Conservation (phyloP, 164 flowering plant species). For the Amborella trichopoda region DNA sequence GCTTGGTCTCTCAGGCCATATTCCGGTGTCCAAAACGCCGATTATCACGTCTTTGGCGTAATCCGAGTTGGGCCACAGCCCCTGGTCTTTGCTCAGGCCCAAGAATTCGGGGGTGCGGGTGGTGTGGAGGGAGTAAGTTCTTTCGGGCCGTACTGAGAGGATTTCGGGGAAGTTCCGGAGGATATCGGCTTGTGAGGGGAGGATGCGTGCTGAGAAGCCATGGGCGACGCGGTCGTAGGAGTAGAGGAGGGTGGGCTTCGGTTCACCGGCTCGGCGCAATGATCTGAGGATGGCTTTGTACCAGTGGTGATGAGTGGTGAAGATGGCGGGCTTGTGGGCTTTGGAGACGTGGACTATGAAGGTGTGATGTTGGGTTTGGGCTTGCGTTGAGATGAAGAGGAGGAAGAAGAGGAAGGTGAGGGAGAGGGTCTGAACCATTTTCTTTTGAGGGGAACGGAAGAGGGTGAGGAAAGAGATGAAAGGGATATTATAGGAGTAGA, state of each 20-base stretch:
- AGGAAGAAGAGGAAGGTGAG: slow-evolving; percentile 1
- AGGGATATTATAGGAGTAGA: too few relatives aligned
- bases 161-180: slow-evolving; percentile 38
- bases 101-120: slow-evolving; percentile 69
- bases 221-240: slow-evolving; percentile 35
- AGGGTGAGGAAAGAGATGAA: too few relatives aligned
- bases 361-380: background rate
- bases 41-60: slow-evolving; percentile 61
- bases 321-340: slow-evolving; percentile 11
- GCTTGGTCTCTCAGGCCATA: slow-evolving; percentile 72
- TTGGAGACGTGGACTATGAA: slow-evolving; percentile 20
- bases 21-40: slow-evolving; percentile 80
- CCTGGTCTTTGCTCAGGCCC: slow-evolving; percentile 34
- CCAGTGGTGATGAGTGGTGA: slow-evolving; percentile 14
- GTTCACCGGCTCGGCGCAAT: slow-evolving; percentile 7
- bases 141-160: slow-evolving; percentile 46
- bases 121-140: slow-evolving; percentile 42
- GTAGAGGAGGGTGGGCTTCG: slow-evolving; percentile 8
- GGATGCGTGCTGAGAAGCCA: slow-evolving; percentile 71
- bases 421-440: too few relatives aligned
- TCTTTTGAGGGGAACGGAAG: too few relatives aligned
- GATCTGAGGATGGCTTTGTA: slow-evolving; percentile 12
- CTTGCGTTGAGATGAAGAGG: background rate
- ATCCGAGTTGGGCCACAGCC: slow-evolving; percentile 60
- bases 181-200: slow-evolving; percentile 31